Conservation (phyloP, 495 filamentous ascomycete genomes). For the Penicillium parvum region DNA sequence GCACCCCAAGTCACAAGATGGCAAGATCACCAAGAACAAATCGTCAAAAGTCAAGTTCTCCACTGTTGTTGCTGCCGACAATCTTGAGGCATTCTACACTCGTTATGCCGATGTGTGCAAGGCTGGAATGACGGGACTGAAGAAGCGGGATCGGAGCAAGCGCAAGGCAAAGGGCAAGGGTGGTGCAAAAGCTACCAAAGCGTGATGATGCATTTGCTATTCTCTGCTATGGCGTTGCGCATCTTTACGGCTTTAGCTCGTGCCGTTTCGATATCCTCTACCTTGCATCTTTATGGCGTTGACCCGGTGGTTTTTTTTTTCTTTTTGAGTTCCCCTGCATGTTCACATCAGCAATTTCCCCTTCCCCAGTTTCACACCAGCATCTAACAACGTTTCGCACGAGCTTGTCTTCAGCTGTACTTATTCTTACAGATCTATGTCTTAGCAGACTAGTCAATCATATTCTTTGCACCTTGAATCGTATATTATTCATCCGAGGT, state of each 20-base stretch:
- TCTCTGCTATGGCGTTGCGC: background rate
- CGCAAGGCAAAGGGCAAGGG: conserved; percentile 62
- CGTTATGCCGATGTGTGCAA: conserved; percentile 93
- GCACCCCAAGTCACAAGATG: conserved; percentile 29
- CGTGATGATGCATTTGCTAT: conserved; percentile 19
- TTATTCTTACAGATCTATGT: conserved; percentile 14
- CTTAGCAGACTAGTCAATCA: conserved; percentile 1
- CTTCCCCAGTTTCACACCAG: too few relatives aligned
- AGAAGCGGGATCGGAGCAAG: conserved; percentile 91
- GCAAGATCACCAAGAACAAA: conserved; percentile 30
- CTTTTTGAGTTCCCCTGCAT: too few relatives aligned
- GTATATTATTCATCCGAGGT: too few relatives aligned
- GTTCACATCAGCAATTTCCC: too few relatives aligned
- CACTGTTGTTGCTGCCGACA: conserved; percentile 71
- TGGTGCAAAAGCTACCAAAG: conserved; percentile 48
- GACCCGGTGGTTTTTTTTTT: conserved; percentile 10
- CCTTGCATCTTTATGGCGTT: conserved; percentile 25
- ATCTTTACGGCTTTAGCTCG: background rate
- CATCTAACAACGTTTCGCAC: too few relatives aligned
- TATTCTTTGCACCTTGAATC: background rate
- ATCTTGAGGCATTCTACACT: conserved; percentile 74
- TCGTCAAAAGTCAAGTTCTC: conserved; percentile 70
- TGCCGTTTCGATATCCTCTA: too few relatives aligned
- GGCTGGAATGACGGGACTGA: conserved; percentile 77
- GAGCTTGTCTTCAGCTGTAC: conserved; percentile 21